A percentile compares a stretch with the other conserved stretches of the same genome.
Evolutionary conservation across 805 yeast species (phyloP).

Genomic region (Metschnikowia chrysomelidarum): DNA sequence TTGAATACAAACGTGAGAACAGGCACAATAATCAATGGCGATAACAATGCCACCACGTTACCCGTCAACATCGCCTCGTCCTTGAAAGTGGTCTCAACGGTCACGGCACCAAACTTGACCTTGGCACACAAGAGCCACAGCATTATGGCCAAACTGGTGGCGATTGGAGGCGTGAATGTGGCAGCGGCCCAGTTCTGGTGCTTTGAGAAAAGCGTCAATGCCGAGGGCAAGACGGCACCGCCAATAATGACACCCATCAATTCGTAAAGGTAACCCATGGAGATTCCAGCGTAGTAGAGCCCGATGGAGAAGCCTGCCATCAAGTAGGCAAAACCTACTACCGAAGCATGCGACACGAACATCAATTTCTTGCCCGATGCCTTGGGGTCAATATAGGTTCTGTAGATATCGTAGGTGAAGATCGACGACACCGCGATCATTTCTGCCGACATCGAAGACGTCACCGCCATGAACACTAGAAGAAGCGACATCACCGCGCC

Average conservation of each 20-base stretch:
- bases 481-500: conserved; percentile 84
- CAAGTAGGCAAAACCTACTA: conserved; percentile 51
- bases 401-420: conserved; percentile 81
- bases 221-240: conserved; percentile 79
- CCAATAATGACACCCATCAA: conserved; percentile 89
- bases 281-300: conserved; percentile 73
- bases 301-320: conserved; percentile 88
- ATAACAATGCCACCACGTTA: conserved; percentile 74
- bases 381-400: conserved; percentile 72
- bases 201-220: conserved; percentile 60
- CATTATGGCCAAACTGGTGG: conserved; percentile 70
- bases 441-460: conserved; percentile 91
- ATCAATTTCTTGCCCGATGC: conserved; percentile 77
- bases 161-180: conserved; percentile 70
- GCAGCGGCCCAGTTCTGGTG: conserved; percentile 71
- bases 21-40: conserved; percentile 71
- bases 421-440: conserved; percentile 84
- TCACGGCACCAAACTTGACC: conserved; percentile 31
- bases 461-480: conserved; percentile 86
- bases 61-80: conserved; percentile 91
- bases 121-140: conserved; percentile 46
- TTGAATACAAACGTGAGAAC: conserved; percentile 61
- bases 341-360: conserved; percentile 63
- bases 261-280: conserved; percentile 85
- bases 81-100: conserved; percentile 57